phyloP scores from a whole-genome alignment of 352 stramenopile genomes.

The Pythium brassicae region DNA sequence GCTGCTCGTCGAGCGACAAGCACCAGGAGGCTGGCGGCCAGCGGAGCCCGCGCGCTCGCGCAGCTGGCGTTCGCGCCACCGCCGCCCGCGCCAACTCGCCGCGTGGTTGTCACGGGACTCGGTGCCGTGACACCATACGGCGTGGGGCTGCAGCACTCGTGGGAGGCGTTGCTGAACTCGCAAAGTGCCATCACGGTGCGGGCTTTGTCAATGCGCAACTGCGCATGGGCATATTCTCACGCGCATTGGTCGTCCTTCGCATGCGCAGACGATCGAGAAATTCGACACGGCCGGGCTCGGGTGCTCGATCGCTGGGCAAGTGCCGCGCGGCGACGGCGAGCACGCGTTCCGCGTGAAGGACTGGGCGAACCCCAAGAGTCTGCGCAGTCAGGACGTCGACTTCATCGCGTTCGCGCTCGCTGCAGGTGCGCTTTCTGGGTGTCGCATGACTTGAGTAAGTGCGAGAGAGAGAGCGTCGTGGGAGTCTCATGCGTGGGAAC shows the following conservation, averaged over 20 bases:
- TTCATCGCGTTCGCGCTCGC: constrained; percentile 85
- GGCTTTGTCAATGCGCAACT: not conserved
- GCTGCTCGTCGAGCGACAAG: too few relatives aligned
- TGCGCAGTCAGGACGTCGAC: constrained; percentile 72
- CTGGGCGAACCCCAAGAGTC: constrained; percentile 63
- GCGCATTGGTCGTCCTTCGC: not conserved
- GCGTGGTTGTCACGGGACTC: constrained; percentile 91
- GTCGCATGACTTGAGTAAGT: not conserved
- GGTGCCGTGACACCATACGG: constrained; percentile 90
- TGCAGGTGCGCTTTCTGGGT: constrained; percentile 39
- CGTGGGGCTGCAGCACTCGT: constrained; percentile 76
- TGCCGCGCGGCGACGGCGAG: constrained; percentile 53
- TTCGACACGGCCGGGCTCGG: constrained; percentile 56
- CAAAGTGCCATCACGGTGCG: constrained; percentile 70
- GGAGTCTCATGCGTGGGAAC: not conserved
- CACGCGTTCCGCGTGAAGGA: constrained; percentile 61
- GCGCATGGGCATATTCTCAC: not conserved
- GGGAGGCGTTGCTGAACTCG: constrained; percentile 77
- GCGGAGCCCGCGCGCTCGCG: constrained; percentile 31
- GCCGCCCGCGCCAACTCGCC: constrained; percentile 49
- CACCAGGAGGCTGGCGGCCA: too few relatives aligned
- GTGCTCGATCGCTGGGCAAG: constrained; percentile 67
- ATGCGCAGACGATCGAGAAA: constrained; percentile 35
- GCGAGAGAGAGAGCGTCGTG: too few relatives aligned
- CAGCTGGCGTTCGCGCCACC: constrained; percentile 64